These are phyloP conservation scores for Fonsecaea nubica DNA, from an alignment of 2,329 filamentous ascomycete species.

Conservation along the genomic window DNA sequence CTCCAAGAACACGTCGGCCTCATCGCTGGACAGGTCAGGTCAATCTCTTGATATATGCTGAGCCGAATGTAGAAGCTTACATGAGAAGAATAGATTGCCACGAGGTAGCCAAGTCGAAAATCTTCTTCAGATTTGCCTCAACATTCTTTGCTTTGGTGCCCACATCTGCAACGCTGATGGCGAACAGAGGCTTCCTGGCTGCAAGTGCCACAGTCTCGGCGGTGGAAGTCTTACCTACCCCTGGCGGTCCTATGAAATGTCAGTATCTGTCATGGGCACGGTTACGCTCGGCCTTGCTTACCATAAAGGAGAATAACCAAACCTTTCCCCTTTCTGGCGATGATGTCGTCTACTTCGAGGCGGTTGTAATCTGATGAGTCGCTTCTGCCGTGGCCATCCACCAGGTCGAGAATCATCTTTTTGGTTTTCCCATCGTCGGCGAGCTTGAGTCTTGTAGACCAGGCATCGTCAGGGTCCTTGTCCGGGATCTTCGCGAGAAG, in stretches of 20 bases:
- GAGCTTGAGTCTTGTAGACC: background rate
- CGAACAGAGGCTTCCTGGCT: conserved; percentile 32
- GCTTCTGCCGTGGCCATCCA: background rate
- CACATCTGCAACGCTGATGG: conserved; percentile 29
- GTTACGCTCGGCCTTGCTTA: background rate
- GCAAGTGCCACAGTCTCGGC: conserved; percentile 71
- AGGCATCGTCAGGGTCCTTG: background rate
- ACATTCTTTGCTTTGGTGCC: conserved; percentile 5
- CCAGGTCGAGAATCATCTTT: background rate
- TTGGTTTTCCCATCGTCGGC: background rate
- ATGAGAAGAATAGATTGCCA: conserved; percentile 3
- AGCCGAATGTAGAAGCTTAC: background rate
- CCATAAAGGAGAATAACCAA: conserved; percentile 37
- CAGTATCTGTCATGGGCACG: background rate
- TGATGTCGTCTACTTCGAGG: conserved; percentile 25
- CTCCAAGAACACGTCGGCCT: conserved; percentile 34
- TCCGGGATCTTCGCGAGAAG: background rate
- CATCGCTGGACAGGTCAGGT: conserved; percentile 9
- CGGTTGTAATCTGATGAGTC: background rate
- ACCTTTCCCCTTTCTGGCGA: conserved; percentile 36
- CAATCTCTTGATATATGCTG: background rate
- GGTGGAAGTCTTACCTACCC: conserved; percentile 68
- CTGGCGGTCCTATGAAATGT: conserved; percentile 32
- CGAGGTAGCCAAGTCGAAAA: conserved; percentile 33
- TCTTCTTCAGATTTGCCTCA: conserved; percentile 31